Evolutionary conservation across 176 grass and related monocot species (phyloP).

Genomic region (Oryza rufipogon): DNA sequence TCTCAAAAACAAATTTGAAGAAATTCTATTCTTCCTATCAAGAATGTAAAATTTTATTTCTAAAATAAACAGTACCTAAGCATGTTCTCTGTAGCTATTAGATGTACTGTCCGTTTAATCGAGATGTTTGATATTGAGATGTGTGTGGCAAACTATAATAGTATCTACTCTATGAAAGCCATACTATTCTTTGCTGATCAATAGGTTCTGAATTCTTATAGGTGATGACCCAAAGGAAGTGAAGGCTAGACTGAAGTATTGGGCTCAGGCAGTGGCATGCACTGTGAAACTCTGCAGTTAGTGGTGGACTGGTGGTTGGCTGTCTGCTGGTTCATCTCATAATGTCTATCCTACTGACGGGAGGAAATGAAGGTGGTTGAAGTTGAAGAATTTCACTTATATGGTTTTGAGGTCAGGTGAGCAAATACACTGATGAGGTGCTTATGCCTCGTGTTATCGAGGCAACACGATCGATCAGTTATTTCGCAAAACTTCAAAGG

Average conservation of each 20-base stretch:
- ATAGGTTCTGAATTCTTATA: constrained; percentile 4
- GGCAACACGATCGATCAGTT: constrained; percentile 24
- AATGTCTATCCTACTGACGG: constrained; percentile 28
- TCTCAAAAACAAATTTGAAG: not conserved
- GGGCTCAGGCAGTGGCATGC: constrained; percentile 88
- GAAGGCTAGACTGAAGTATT: constrained; percentile 82
- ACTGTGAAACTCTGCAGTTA: constrained; percentile 84
- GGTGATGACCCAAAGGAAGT: constrained; percentile 82
- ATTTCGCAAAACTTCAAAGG: constrained; percentile 22
- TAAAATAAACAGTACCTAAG: not conserved
- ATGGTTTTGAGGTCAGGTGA: constrained; percentile 10
- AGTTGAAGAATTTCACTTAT: constrained; percentile 30
- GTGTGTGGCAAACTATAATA: too few relatives aligned
- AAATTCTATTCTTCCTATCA: constrained; percentile 25
- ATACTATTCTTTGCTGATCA: constrained; percentile 34
- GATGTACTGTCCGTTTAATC: not conserved
- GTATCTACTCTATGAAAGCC: not conserved
- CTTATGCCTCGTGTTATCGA: constrained; percentile 32
- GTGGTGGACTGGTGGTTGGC: constrained; percentile 12
- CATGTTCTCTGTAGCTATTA: not conserved
- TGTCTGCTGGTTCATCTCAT: constrained; percentile 12
- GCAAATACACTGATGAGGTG: not conserved
- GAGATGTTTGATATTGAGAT: too few relatives aligned
- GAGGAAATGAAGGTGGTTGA: constrained; percentile 35
- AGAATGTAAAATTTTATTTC: not conserved